These are phyloP conservation scores for Dactylellina cionopaga DNA, from an alignment of 2,329 filamentous ascomycete genomes.

Conservation along the genomic window DNA sequence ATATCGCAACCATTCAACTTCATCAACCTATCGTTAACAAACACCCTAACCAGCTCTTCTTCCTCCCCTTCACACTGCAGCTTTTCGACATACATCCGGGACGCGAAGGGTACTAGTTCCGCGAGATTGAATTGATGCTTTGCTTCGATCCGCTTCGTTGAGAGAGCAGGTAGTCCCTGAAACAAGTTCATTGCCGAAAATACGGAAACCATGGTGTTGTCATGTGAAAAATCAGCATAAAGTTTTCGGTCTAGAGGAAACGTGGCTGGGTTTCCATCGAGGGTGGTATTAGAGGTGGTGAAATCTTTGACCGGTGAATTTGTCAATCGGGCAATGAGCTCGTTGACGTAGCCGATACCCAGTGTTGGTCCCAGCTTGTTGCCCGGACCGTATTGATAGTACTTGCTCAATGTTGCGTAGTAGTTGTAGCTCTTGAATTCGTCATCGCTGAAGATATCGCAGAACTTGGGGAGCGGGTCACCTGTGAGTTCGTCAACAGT, in stretches of 20 bases:
- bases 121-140: slow-evolving; percentile 75
- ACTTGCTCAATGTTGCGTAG: slow-evolving; percentile 81
- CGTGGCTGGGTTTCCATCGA: slow-evolving; percentile 73
- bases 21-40: slow-evolving; percentile 86
- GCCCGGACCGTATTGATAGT: slow-evolving; percentile 81
- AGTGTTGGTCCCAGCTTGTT: slow-evolving; percentile 83
- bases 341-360: slow-evolving; percentile 87
- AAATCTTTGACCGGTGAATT: slow-evolving; percentile 73
- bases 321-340: slow-evolving; percentile 84
- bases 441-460: slow-evolving; percentile 74
- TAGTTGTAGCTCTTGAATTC: slow-evolving; percentile 87
- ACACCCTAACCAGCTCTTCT: slow-evolving; percentile 78
- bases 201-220: slow-evolving; percentile 83
- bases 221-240: slow-evolving; percentile 92
- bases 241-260: slow-evolving; percentile 76
- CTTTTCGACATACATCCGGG: slow-evolving; percentile 86
- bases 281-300: slow-evolving; percentile 80
- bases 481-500: slow-evolving; percentile 73
- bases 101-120: slow-evolving; percentile 84
- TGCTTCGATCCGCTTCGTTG: slow-evolving; percentile 64
- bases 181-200: slow-evolving; percentile 82
- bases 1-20: slow-evolving; percentile 75
- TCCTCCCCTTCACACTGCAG: slow-evolving; percentile 71
- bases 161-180: slow-evolving; percentile 70
- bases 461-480: slow-evolving; percentile 74